Base-by-base conservation (phyloP, 768 basidiomycete genomes). In the Boletus subparvulus region DNA sequence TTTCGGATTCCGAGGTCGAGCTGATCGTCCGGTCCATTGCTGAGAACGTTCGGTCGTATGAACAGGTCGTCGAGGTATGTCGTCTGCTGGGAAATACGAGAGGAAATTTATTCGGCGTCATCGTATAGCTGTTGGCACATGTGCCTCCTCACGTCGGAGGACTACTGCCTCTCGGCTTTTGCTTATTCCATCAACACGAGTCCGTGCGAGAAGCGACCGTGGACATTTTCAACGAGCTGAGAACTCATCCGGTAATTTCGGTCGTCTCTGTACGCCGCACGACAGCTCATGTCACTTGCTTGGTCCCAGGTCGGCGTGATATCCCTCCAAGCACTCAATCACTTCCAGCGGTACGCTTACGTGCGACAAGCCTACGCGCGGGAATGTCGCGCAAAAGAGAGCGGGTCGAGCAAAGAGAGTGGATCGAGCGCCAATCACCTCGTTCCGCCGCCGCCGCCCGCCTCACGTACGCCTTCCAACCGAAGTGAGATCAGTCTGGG, bases 291-390 rank as follows among this genome's bases (percentile, higher is more conserved):
- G 32, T 32, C 32, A 10, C 10, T 11, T 11, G 1, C 32, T 32
- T 11, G 32, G 12, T 13, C 49, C 57, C 64, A 94, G 93, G 83
- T 93, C 54, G 93, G 94, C 0, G 80, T 86, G 19, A 77, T 88
- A 51, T 92, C 87, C 67, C 73, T 95, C 36, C 85, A 89, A 66
- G 76, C 83, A 11, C 78, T 96, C 26, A 96, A 94, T 68, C 88
- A 91, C 63, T 96, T 95, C 69, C 92, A 94, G 66, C 84, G 90
- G 4, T 89, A 92, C 56, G 90, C 94, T 0, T 95, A 92, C 65
- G 84, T 91, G 26, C 83, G 93, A 43, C 87, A 91, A 69, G 91
- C 90, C 0, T 82, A 90, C 66, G 83, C 83, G 14, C 79, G 81
- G 36, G 87, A 92, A 58, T 73, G 62, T 7, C 69, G 72, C n/a